These are phyloP conservation scores for Colletotrichum theobromicola DNA, from an alignment of 2,329 filamentous ascomycete species.

Conservation along the genomic window DNA sequence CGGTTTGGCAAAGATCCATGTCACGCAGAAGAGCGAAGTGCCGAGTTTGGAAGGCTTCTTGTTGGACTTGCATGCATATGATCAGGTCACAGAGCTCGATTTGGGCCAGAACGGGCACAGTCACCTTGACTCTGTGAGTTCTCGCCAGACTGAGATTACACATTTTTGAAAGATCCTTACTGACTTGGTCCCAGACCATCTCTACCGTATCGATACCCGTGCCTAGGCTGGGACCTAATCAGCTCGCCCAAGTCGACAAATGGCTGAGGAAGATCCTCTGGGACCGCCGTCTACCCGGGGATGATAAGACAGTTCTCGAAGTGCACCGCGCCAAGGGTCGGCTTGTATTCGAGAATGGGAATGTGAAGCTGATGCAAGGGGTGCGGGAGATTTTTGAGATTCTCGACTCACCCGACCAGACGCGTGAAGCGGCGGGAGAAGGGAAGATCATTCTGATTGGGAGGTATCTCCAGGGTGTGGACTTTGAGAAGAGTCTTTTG, in stretches of 20 bases:
- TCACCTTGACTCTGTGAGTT: constrained; percentile 82
- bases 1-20: constrained; percentile 81
- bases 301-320: constrained; percentile 62
- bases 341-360: constrained; percentile 68
- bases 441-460: constrained; percentile 72
- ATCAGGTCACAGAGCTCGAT: constrained; percentile 76
- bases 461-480: constrained; percentile 53
- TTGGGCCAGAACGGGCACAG: constrained; percentile 81
- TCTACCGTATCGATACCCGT: constrained; percentile 79
- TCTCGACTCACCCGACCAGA: constrained; percentile 61
- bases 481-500: constrained; percentile 54
- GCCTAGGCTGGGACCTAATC: constrained; percentile 59
- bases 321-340: constrained; percentile 90
- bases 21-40: constrained; percentile 81
- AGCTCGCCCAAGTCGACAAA: constrained; percentile 71
- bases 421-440: constrained; percentile 28
- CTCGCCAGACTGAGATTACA: background rate
- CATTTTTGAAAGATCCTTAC: constrained; percentile 16
- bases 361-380: constrained; percentile 82
- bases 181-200: constrained; percentile 67
- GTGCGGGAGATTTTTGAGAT: constrained; percentile 95
- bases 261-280: constrained; percentile 88
- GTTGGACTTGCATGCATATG: constrained; percentile 91
- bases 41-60: constrained; percentile 85
- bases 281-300: constrained; percentile 69